A percentile compares a stretch with the other conserved stretches of the same genome.
Evolutionary conservation across 2,329 filamentous ascomycete species (phyloP).

Genomic region (Fusarium setosum): DNA sequence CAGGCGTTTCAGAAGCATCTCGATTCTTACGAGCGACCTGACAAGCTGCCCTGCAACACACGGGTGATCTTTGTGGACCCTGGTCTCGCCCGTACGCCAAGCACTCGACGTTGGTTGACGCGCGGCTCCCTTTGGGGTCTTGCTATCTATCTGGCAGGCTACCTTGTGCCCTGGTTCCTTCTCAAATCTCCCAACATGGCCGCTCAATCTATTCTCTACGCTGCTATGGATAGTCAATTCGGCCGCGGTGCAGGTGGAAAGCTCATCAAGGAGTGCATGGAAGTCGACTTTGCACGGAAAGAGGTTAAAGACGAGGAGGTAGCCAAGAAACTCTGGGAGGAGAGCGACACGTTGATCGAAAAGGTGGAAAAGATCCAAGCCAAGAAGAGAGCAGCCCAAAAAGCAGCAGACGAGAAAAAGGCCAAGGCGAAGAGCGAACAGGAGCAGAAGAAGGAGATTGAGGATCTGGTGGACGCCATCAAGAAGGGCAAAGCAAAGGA

Average conservation of each 20-base stretch:
- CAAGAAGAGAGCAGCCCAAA: slow-evolving; percentile 57
- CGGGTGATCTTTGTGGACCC: slow-evolving; percentile 90
- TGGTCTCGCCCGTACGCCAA: slow-evolving; percentile 84
- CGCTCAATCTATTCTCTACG: slow-evolving; percentile 87
- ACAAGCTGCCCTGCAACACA: slow-evolving; percentile 83
- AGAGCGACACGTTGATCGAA: slow-evolving; percentile 87
- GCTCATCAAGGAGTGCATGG: slow-evolving; percentile 89
- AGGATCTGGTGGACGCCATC: slow-evolving; percentile 56
- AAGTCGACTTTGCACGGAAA: slow-evolving; percentile 75
- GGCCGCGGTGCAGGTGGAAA: slow-evolving; percentile 74
- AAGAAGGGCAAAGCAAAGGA: slow-evolving; percentile 54
- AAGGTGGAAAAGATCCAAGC: slow-evolving; percentile 78
- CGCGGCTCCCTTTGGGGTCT: slow-evolving; percentile 86
- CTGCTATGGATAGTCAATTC: slow-evolving; percentile 83
- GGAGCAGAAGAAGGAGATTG: slow-evolving; percentile 46
- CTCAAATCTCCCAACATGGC: slow-evolving; percentile 87
- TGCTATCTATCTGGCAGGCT: slow-evolving; percentile 79
- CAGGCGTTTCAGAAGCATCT: slow-evolving; percentile 93
- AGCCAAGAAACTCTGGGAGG: slow-evolving; percentile 90
- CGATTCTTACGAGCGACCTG: slow-evolving; percentile 83
- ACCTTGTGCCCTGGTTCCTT: slow-evolving; percentile 86
- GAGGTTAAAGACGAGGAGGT: slow-evolving; percentile 83
- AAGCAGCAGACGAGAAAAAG: slow-evolving; percentile 49
- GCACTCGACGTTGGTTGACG: slow-evolving; percentile 87
- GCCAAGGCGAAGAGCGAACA: slow-evolving; percentile 51